Base-by-base conservation (phyloP, 2,329 filamentous ascomycete species). In the Penicillium sp. region DNA sequence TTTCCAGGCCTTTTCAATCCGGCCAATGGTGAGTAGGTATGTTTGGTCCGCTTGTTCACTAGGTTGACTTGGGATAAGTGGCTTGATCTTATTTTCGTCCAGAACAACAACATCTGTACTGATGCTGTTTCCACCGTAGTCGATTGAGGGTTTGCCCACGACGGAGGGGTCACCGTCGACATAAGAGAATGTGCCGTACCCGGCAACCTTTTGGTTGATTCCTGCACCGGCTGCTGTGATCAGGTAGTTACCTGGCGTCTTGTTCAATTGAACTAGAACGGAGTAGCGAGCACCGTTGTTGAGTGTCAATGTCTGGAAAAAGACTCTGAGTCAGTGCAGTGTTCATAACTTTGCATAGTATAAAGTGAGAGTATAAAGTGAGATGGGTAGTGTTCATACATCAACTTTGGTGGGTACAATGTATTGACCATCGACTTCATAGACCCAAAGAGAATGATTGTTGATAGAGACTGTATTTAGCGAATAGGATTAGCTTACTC, bases 391-490 rank as follows among this genome's bases (percentile, higher is more conserved):
- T 21, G 17, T n/a, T 45, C 54, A n/a, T 33, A 50, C 46, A 40
- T 58, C 31, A 23, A 50, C 50, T 38, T 49, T 33, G 7, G n/a
- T 33, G 3, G 56, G 56, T 12, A 49, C 25, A 4, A 58, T 58
- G 6, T 58, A 40, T 43, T 13, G 45, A 10, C 56, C 56, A 40
- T 58, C 56, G 17, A 58, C 40, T 23, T 55, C 50, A 13, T 55
- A 55, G n/a, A 58, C 31, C 56, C 56, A 58, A 8, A 55, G 42
- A 3, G 50, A 31, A 50, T 58, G 56, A 9, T 50, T 54, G 21
- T 58, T 54, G 27, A 58, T 49, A n/a, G 54, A 56, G 10, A 56
- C 54, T 56, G 7, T n/a, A 6, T 12, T n/a, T 1, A 23, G 23
- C 6, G 31, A 33, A 33, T 7, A 33, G 8, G 10, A 7, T 15